Percentiles rank a stretch among this genome's conserved stretches.
Conservation (phyloP, 169 alveolate genomes). For the Plasmodium fragile region DNA sequence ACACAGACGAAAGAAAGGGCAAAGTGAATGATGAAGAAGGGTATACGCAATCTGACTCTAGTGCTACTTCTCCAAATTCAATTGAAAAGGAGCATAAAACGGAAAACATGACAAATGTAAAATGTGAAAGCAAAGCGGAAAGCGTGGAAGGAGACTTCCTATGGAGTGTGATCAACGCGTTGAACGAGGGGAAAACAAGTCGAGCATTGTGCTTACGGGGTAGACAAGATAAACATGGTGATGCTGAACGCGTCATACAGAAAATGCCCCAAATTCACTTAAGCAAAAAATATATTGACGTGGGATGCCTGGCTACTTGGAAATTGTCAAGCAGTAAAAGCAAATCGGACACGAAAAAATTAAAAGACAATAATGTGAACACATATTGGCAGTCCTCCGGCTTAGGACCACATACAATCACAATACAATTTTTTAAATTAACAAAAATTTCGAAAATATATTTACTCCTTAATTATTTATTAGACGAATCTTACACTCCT, state of each 20-base stretch:
- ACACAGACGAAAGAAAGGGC: neutral
- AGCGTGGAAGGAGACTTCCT: neutral
- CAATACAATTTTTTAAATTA: conserved; percentile 86
- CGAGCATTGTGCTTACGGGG: neutral
- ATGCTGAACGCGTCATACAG: neutral
- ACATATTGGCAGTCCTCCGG: conserved; percentile 92
- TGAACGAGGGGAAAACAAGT: neutral
- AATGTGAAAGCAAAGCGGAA: neutral
- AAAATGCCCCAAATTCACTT: conserved; percentile 39
- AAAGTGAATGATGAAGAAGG: neutral
- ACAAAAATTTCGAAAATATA: conserved; percentile 86
- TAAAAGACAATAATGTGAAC: conserved; percentile 87
- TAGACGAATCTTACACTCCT: conserved; percentile 91
- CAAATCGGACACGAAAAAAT: conserved; percentile 82
- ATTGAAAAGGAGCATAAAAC: neutral
- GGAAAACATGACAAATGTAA: neutral
- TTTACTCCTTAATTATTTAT: conserved; percentile 85
- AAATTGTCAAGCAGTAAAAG: conserved; percentile 62
- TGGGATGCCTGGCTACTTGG: conserved; percentile 72
- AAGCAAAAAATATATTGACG: conserved; percentile 69
- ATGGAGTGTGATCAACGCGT: conserved; percentile 11
- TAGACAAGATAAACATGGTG: neutral
- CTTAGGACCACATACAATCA: conserved; percentile 88
- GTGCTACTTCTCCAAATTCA: neutral
- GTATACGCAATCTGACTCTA: neutral